Percentiles rank a stretch among this genome's conserved stretches.
Conservation (phyloP, 768 basidiomycete genomes). For the Kwoniella sp. region DNA sequence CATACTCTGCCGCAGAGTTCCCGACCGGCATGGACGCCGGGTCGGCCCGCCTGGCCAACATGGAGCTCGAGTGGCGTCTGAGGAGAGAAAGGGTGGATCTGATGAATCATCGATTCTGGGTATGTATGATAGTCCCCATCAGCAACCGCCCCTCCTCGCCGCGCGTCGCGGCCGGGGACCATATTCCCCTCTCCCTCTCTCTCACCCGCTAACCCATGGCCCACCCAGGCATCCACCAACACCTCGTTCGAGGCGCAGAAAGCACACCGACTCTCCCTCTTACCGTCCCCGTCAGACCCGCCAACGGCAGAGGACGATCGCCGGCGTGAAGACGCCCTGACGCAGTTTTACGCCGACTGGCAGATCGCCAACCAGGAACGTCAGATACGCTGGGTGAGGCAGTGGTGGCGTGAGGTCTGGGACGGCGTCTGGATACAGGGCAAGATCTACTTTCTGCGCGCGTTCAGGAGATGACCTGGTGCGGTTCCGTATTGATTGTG, state of each 20-base stretch:
- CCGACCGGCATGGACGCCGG: slow-evolving; percentile 3
- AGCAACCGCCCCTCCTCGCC: not conserved
- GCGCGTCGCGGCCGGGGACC: no score
- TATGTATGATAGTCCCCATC: slow-evolving; percentile 13
- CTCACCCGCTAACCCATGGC: no score
- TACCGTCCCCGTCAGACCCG: slow-evolving; percentile 26
- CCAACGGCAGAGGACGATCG: slow-evolving; percentile 26
- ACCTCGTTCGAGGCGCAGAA: slow-evolving; percentile 32
- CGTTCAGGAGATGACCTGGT: slow-evolving; percentile 22
- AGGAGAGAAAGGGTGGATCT: slow-evolving; percentile 37
- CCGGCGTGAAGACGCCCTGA: slow-evolving; percentile 26
- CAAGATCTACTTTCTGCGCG: slow-evolving; percentile 25
- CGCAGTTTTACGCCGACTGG: slow-evolving; percentile 45
- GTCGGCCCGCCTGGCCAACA: slow-evolving; percentile 17
- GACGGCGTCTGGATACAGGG: slow-evolving; percentile 33
- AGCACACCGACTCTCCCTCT: slow-evolving; percentile 30
- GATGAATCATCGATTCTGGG: slow-evolving; percentile 46
- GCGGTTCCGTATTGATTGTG: no score
- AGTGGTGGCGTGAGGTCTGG: slow-evolving; percentile 45
- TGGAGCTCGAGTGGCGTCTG: slow-evolving; percentile 43
- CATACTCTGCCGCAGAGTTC: slow-evolving; percentile 26
- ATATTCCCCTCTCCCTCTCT: not conserved
- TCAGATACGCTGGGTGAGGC: slow-evolving; percentile 36
- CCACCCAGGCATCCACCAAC: slow-evolving; percentile 32
- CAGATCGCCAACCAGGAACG: slow-evolving; percentile 31